These are phyloP conservation scores for Sophora flavescens DNA, from an alignment of 306 rosid species.

Conservation along the genomic window DNA sequence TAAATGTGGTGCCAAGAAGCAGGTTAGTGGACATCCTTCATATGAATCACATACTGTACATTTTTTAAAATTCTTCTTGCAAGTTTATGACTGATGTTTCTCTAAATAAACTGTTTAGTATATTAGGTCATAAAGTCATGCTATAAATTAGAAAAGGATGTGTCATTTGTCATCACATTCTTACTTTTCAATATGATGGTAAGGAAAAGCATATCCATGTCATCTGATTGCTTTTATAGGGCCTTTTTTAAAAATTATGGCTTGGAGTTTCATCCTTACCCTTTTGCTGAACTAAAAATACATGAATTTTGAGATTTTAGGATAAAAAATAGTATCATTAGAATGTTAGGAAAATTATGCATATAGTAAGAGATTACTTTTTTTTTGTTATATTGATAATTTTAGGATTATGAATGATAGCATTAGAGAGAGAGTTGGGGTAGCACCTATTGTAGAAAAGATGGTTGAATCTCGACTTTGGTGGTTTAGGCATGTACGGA, in stretches of 20 bases:
- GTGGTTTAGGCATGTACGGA: too few species aligned
- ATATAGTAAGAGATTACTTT: background rate
- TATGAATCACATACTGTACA: background rate
- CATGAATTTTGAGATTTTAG: constrained; percentile 10
- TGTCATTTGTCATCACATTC: constrained; percentile 5
- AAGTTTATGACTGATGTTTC: constrained; percentile 24
- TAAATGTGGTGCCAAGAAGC: constrained; percentile 35
- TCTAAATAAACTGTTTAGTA: background rate
- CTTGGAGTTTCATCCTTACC: background rate
- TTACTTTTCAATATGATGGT: background rate
- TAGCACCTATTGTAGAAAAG: too few species aligned
- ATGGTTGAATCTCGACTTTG: too few species aligned
- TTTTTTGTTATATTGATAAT: constrained; percentile 5
- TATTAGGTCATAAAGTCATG: background rate
- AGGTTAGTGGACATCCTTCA: constrained; percentile 58
- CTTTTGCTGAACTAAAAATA: constrained; percentile 16
- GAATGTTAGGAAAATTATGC: constrained; percentile 1
- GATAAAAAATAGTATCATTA: constrained; percentile 5
- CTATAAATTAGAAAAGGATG: background rate
- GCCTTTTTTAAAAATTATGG: background rate
- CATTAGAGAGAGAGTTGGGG: too few species aligned
- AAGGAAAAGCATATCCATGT: background rate
- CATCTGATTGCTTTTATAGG: background rate
- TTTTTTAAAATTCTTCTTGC: constrained; percentile 18
- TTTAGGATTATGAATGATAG: too few species aligned